Evolutionary conservation across 805 yeast species (phyloP).

Genomic region (Candida qinlingensis): DNA sequence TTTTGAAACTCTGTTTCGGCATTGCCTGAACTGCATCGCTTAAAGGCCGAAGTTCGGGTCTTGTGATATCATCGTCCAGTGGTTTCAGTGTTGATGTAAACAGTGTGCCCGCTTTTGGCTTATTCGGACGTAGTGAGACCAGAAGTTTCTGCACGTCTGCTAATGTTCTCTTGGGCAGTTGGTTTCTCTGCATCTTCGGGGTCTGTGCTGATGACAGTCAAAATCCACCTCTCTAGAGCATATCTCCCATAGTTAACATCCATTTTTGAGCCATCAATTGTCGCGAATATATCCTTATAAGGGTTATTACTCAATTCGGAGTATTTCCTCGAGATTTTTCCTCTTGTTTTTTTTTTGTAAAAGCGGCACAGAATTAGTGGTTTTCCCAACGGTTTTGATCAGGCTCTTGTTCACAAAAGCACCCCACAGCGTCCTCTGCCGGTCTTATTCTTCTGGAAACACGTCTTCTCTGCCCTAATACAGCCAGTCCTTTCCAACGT

Average conservation of each 20-base stretch:
- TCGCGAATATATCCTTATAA: not conserved
- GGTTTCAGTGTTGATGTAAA: too few species aligned
- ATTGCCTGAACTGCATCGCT: not conserved
- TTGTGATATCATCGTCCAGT: too few species aligned
- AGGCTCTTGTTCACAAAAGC: too few species aligned
- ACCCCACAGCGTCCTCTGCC: too few species aligned
- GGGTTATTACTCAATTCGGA: not conserved
- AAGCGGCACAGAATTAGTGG: not conserved
- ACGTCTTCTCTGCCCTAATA: too few species aligned
- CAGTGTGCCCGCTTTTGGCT: not conserved
- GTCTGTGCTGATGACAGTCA: too few species aligned
- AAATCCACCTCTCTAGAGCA: too few species aligned
- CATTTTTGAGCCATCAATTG: too few species aligned
- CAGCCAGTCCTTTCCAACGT: too few species aligned
- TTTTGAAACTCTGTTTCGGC: not conserved
- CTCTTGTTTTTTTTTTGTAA: not conserved
- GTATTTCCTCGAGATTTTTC: not conserved
- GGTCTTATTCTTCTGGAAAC: too few species aligned
- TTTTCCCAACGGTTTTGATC: too few species aligned
- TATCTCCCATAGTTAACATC: not conserved
- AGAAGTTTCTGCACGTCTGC: not conserved
- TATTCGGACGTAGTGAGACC: not conserved
- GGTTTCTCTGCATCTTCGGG: not conserved
- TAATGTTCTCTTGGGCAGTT: not conserved
- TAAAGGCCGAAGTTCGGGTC: too few species aligned